Evolutionary conservation across 306 rosid species (phyloP).

Genomic region (Cajanus cajan): DNA sequence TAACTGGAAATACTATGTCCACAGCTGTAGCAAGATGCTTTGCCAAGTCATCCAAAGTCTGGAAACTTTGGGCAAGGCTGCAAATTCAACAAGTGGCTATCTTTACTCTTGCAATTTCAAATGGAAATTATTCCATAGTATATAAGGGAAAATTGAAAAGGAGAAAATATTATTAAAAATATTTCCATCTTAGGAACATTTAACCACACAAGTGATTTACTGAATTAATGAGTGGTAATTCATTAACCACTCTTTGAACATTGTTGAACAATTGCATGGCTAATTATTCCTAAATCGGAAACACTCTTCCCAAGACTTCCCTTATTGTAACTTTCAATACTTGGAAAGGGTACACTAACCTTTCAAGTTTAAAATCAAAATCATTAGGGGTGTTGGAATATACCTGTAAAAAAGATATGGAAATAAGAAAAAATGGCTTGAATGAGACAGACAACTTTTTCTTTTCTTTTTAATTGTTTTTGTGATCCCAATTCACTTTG

Average conservation of each 20-base stretch:
- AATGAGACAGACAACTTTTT: slow-evolving; percentile 1
- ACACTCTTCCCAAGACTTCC: background rate
- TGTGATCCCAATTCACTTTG: slow-evolving; percentile 6
- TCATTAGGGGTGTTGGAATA: slow-evolving; percentile 97
- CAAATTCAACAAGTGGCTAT: slow-evolving; percentile 35
- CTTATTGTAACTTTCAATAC: background rate
- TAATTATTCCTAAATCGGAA: background rate
- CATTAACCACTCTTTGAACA: background rate
- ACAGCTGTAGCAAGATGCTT: slow-evolving; percentile 77
- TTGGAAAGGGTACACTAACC: slow-evolving; percentile 41
- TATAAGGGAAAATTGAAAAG: background rate
- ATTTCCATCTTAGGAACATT: background rate
- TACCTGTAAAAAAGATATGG: slow-evolving; percentile 43
- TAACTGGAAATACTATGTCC: slow-evolving; percentile 91
- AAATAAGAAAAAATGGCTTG: slow-evolving; percentile 24
- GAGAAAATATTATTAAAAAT: background rate
- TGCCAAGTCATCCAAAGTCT: slow-evolving; percentile 66
- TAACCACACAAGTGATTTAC: background rate
- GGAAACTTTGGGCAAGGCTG: slow-evolving; percentile 91
- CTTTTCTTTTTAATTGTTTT: background rate
- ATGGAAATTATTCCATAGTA: background rate
- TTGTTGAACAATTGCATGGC: background rate
- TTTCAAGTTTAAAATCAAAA: slow-evolving; percentile 93
- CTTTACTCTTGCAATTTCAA: slow-evolving; percentile 12
- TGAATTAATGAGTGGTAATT: background rate